Evolutionary conservation across 306 rosid genomes (phyloP).

Genomic region (Fragaria ananassa): DNA sequence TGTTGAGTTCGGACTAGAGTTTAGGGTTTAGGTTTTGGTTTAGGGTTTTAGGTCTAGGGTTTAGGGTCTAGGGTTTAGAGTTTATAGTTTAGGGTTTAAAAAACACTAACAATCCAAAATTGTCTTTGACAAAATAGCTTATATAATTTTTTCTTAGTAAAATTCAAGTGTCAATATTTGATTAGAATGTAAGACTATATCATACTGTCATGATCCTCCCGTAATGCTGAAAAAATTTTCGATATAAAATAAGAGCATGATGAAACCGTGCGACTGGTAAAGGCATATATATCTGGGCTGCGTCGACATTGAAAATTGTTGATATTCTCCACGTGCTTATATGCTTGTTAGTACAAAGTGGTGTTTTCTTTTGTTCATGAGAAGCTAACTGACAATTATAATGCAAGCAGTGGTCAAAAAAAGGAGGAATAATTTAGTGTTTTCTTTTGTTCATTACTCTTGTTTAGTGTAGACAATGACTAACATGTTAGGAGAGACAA

Average conservation of each 20-base stretch:
- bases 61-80: too few relatives aligned
- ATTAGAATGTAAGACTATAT: too few relatives aligned
- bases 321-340: constrained; percentile 25
- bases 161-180: too few relatives aligned
- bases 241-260: constrained; percentile 7
- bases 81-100: too few relatives aligned
- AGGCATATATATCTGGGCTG: not conserved
- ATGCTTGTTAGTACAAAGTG: constrained; percentile 18
- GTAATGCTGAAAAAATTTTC: too few relatives aligned
- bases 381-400: not conserved
- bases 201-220: too few relatives aligned
- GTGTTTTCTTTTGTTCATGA: not conserved
- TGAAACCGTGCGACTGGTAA: constrained; percentile 25
- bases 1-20: too few relatives aligned
- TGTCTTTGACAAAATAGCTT: too few relatives aligned
- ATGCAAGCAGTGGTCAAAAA: not conserved
- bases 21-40: too few relatives aligned
- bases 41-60: too few relatives aligned
- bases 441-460: not conserved
- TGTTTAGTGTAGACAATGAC: not conserved
- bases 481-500: not conserved
- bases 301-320: not conserved
- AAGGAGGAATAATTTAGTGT: not conserved
- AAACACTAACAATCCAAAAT: too few relatives aligned
- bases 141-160: too few relatives aligned